Evolutionary conservation across 257 asterid species (phyloP).

Genomic region (Cynanchum wilfordii): DNA sequence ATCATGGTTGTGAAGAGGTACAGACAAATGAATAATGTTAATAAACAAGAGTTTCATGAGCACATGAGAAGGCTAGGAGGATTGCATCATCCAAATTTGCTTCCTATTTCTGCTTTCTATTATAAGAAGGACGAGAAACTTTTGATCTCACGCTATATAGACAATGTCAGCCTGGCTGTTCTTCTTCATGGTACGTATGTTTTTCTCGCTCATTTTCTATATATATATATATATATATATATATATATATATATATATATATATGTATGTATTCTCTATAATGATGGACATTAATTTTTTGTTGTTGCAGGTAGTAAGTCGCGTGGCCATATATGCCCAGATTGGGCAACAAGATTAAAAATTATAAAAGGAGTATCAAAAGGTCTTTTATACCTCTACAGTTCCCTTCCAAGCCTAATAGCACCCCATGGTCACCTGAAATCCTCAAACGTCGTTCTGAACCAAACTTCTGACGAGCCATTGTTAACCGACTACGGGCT

Average conservation of each 20-base stretch:
- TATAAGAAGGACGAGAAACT: constrained; percentile 93
- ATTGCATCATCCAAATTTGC: constrained; percentile 58
- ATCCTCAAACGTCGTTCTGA: constrained; percentile 81
- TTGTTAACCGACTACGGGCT: constrained; percentile 71
- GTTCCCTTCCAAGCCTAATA: constrained; percentile 73
- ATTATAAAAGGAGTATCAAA: constrained; percentile 66
- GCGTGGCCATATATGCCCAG: constrained; percentile 36
- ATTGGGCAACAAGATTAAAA: constrained; percentile 72
- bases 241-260: too few species aligned
- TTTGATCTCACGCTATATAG: constrained; percentile 45
- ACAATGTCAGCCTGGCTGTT: constrained; percentile 64
- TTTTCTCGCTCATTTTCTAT: neutral
- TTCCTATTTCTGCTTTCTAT: constrained; percentile 67
- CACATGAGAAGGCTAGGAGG: constrained; percentile 92
- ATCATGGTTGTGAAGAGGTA: constrained; percentile 78
- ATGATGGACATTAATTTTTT: neutral
- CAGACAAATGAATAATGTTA: constrained; percentile 71
- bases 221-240: neutral
- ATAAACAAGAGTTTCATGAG: constrained; percentile 67
- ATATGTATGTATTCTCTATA: neutral
- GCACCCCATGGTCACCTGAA: constrained; percentile 93
- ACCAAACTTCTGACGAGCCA: constrained; percentile 36
- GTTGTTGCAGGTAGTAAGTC: constrained; percentile 47
- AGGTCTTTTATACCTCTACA: constrained; percentile 65
- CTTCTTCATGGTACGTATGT: constrained; percentile 67